Evolutionary conservation across 1,284 basidiomycete species (phyloP).

Genomic region (Polyporus tsugae): DNA sequence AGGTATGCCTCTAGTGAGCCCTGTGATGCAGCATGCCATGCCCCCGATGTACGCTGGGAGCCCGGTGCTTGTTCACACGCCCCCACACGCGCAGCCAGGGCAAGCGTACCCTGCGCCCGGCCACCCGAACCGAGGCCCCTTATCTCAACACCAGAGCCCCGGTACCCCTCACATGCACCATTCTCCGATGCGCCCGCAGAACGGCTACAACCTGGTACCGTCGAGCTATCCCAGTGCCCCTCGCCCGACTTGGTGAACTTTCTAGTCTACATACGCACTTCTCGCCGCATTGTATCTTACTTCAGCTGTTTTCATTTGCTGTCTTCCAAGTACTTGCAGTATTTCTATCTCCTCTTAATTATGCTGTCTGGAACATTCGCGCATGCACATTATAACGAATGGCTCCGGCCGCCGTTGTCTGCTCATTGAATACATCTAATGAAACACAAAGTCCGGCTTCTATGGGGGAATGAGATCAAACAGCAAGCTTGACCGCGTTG

Average conservation of each 20-base stretch:
- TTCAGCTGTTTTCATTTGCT: conserved; percentile 38
- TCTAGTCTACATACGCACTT: conserved; percentile 22
- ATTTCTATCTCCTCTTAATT: conserved; percentile 33
- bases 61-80: conserved; percentile 71
- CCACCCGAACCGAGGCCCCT: conserved; percentile 37
- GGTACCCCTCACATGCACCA: conserved; percentile 32
- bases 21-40: conserved; percentile 66
- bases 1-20: conserved; percentile 66
- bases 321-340: conserved; percentile 32
- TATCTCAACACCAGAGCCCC: conserved; percentile 23
- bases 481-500: conserved; percentile 81
- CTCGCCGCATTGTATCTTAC: conserved; percentile 32
- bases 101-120: conserved; percentile 37
- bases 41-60: conserved; percentile 69
- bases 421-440: conserved; percentile 34
- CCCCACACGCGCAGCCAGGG: conserved; percentile 38
- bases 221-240: conserved; percentile 34
- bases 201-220: conserved; percentile 35
- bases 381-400: conserved; percentile 13
- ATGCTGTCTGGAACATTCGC: conserved; percentile 31
- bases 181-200: conserved; percentile 34
- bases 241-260: conserved; percentile 51
- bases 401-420: conserved; percentile 19
- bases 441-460: conserved; percentile 29
- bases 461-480: conserved; percentile 29